Evolutionary conservation across 108 stramenopile species (phyloP), one percentile per base, ranked within the genome.

Genomic region (Cyclostephanos invisitatus): DNA sequence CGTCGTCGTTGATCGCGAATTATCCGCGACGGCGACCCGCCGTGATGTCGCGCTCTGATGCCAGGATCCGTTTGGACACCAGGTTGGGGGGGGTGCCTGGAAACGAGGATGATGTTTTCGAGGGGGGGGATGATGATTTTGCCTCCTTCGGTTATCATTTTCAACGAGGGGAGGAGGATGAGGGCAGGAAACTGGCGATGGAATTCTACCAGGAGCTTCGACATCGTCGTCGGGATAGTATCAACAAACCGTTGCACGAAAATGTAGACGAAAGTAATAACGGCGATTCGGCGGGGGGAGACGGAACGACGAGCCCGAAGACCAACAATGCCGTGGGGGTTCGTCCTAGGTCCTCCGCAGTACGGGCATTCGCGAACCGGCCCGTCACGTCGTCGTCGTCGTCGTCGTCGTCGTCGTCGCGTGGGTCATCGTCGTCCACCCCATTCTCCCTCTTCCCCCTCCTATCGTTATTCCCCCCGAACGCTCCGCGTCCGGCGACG

Each of bases 201-300:
- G 63, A 74, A 64, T 74, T 74, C 27, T 74, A 66, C 46, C 63
- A 67, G 38, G 73, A 74, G 65, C 29, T 74, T 35, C 63, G 60
- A 12, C 32, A 67, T 66, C 73, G 73, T 29, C 73, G 11, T 8
- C 5, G 9, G 11, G 40, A 14, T 11, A 3, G 44, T n/a, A n/a
- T n/a, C 15, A 15, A 15, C 44, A 15, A 46, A 6, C 27, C 24
- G 32, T 28, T 46, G 42, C 46, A 15, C 24, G 22, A 44, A 70
- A 60, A 4, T 58, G 24, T 35, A 7, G 37, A 15, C 4, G 24
- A 59, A 18, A 32, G 27, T 0, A 60, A 44, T 47, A 7, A 29
- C 4, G 17, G 3, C 42, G 48, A 46, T 14, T 40, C 53, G 38
- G 56, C n/a, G 25, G 20, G 7, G 24, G 11, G 7, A 8, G 11